phyloP scores from a whole-genome alignment of 2,329 filamentous ascomycete species.

The Talaromyces sp. region DNA sequence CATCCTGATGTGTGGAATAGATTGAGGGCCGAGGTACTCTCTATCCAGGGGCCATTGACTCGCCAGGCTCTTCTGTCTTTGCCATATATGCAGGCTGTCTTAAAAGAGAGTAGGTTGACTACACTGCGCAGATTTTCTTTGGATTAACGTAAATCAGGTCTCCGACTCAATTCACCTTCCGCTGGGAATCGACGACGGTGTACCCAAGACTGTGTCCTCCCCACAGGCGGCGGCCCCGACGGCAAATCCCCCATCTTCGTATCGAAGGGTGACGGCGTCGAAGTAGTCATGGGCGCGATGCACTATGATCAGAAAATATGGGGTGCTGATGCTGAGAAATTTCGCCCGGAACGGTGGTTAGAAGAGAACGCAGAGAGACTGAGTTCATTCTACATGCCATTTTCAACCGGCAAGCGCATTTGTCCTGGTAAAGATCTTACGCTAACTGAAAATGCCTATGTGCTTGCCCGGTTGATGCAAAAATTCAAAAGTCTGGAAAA shows the following conservation, averaged over 20 bases:
- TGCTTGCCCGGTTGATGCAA: constrained; percentile 3
- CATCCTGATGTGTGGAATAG: constrained; percentile 14
- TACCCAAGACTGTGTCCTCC: constrained; percentile 14
- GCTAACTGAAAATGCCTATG: constrained; percentile 4
- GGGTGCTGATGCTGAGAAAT: constrained; percentile 15
- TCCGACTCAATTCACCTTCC: constrained; percentile 1
- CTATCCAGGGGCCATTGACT: neutral
- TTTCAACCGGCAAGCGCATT: neutral
- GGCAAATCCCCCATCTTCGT: constrained; percentile 24
- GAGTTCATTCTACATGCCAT: neutral
- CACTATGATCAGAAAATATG: constrained; percentile 23
- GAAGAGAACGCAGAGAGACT: neutral
- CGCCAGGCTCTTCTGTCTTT: neutral
- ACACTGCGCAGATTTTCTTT: neutral
- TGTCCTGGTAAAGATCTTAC: constrained; percentile 1
- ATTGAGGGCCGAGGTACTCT: constrained; percentile 2
- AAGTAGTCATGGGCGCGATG: constrained; percentile 41
- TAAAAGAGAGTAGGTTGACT: constrained; percentile 1
- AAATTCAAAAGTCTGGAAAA: constrained; percentile 2
- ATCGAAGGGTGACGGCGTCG: constrained; percentile 11
- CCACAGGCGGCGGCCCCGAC: constrained; percentile 51
- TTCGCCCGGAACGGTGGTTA: constrained; percentile 2
- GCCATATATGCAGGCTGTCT: constrained; percentile 4
- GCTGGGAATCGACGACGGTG: constrained; percentile 1
- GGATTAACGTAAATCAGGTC: neutral